Evolutionary conservation across 352 stramenopile genomes (phyloP).

Genomic region (Pythium biforme): DNA sequence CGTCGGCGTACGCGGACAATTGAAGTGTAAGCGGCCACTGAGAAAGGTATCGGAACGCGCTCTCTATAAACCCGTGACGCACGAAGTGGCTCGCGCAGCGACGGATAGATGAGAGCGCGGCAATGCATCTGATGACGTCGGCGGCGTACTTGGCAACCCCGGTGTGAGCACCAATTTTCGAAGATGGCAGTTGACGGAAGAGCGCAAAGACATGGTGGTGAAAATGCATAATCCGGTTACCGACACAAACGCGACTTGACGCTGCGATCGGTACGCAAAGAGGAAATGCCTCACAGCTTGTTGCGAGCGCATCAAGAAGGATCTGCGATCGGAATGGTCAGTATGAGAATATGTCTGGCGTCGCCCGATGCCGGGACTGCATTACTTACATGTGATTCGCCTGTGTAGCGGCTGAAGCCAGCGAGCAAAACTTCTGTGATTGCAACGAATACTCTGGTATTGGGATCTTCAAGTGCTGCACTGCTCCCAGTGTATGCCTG

Average conservation of each 20-base stretch:
- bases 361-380: too few relatives aligned
- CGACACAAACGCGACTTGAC: not conserved
- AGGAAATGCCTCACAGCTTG: not conserved
- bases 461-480: not conserved
- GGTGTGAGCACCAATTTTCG: not conserved
- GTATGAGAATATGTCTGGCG: too few relatives aligned
- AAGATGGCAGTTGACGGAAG: not conserved
- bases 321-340: not conserved
- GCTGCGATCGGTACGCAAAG: not conserved
- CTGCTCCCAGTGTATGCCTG: not conserved
- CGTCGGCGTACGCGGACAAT: not conserved
- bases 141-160: not conserved
- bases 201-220: not conserved
- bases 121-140: not conserved
- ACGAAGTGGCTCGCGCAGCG: not conserved
- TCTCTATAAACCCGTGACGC: slow-evolving; percentile 1
- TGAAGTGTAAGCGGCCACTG: not conserved
- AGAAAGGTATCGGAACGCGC: slow-evolving; percentile 3
- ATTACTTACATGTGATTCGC: not conserved
- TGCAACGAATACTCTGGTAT: not conserved
- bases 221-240: not conserved
- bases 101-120: not conserved
- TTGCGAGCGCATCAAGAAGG: not conserved
- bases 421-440: not conserved
- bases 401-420: not conserved